Conservation (phyloP, 148 eudicot genomes). For the Arbutus unedo region DNA sequence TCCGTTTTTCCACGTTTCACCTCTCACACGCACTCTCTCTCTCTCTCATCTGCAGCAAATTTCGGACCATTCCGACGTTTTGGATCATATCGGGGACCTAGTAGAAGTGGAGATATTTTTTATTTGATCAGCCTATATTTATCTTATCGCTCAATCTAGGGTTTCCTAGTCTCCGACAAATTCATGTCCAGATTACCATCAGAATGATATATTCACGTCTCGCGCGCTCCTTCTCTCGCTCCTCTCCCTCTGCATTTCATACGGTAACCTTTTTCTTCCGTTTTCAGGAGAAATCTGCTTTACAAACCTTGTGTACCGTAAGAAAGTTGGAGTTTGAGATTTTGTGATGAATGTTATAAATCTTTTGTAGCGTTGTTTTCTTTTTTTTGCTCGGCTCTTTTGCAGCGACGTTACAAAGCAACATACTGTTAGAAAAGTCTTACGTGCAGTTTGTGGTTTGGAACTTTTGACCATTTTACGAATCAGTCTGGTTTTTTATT, state of each 20-base stretch:
- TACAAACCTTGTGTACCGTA: not conserved
- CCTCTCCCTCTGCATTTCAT: slow-evolving; percentile 12
- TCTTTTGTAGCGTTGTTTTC: not conserved
- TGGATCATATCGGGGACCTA: not conserved
- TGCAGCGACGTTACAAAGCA: not conserved
- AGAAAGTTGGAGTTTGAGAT: not conserved
- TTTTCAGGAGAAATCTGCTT: not conserved
- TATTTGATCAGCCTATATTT: not conserved
- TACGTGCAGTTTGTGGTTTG: not conserved
- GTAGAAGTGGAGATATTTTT: not conserved
- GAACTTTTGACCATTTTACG: not conserved
- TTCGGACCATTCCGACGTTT: not conserved
- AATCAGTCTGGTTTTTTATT: not conserved
- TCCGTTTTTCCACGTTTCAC: not conserved
- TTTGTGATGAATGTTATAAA: not conserved
- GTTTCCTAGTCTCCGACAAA: not conserved
- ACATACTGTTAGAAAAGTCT: not conserved
- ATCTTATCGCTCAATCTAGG: not conserved
- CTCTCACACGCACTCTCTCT: not conserved
- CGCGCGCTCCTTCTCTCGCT: slow-evolving; percentile 6
- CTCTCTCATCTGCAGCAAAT: not conserved
- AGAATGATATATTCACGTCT: slow-evolving; percentile 13
- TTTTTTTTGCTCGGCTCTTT: not conserved
- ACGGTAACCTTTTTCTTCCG: not conserved
- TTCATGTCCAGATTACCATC: slow-evolving; percentile 1